phyloP scores from a whole-genome alignment of 805 yeast species.

The Cyberlindnera meyerae region DNA sequence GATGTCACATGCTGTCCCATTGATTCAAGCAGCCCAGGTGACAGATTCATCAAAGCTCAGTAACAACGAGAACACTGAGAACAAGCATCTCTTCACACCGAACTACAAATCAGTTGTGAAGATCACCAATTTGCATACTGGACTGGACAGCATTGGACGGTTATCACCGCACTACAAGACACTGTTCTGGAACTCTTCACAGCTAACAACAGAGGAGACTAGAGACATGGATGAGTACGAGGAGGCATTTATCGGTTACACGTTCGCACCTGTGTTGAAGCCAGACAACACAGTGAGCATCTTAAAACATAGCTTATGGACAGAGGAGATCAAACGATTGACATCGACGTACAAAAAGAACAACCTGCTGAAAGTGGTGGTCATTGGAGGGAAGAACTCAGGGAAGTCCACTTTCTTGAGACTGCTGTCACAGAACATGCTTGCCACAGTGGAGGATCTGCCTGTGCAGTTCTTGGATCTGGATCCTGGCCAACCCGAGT shows the following conservation, averaged over 20 bases:
- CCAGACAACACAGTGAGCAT: constrained; percentile 25
- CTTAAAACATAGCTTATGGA: constrained; percentile 28
- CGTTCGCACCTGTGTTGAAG: constrained; percentile 34
- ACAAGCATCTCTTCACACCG: constrained; percentile 34
- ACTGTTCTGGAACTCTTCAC: constrained; percentile 29
- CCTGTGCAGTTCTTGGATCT: constrained; percentile 57
- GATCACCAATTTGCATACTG: constrained; percentile 35
- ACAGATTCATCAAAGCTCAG: constrained; percentile 27
- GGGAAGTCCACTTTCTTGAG: constrained; percentile 77
- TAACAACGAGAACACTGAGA: constrained; percentile 30
- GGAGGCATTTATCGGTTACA: constrained; percentile 26
- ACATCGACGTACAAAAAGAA: constrained; percentile 30
- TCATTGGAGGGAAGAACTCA: constrained; percentile 55
- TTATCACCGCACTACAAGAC: constrained; percentile 43
- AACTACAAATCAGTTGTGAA: constrained; percentile 40
- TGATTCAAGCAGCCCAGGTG: constrained; percentile 39
- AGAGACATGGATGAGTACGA: constrained; percentile 22
- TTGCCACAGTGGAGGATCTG: constrained; percentile 23
- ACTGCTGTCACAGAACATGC: constrained; percentile 45
- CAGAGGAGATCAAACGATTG: constrained; percentile 36
- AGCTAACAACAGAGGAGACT: constrained; percentile 11
- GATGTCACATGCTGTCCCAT: constrained; percentile 35
- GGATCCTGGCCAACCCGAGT: constrained; percentile 90
- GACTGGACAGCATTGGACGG: constrained; percentile 40
- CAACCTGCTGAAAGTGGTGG: constrained; percentile 26